Evolutionary conservation across 1,284 basidiomycete genomes (phyloP).

Genomic region (Peniophora sp.): DNA sequence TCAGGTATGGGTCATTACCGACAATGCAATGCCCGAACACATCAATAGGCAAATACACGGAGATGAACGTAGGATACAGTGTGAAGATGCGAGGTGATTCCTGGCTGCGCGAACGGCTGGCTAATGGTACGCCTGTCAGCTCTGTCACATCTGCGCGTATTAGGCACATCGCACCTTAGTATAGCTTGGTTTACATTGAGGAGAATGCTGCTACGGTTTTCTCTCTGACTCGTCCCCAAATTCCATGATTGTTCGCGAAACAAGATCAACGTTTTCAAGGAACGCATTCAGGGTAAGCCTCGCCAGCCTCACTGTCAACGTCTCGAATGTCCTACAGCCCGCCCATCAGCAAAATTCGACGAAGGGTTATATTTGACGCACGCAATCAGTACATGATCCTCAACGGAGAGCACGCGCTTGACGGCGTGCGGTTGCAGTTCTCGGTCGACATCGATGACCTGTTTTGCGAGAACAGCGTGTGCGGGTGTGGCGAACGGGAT

Average conservation of each 20-base stretch:
- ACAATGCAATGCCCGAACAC: too few relatives aligned
- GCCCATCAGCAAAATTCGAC: constrained; percentile 5
- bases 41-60: too few relatives aligned
- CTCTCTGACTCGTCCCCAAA: constrained; percentile 57
- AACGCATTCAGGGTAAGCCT: constrained; percentile 78
- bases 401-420: constrained; percentile 56
- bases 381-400: constrained; percentile 65
- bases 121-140: too few relatives aligned
- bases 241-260: constrained; percentile 73
- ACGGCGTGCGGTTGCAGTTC: constrained; percentile 79
- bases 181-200: too few relatives aligned
- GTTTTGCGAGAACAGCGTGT: constrained; percentile 73
- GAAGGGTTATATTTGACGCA: constrained; percentile 26
- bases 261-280: constrained; percentile 80
- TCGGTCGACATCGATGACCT: constrained; percentile 77
- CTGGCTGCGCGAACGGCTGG: too few relatives aligned
- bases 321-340: constrained; percentile 55
- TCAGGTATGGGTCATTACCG: too few relatives aligned
- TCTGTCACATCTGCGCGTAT: too few relatives aligned
- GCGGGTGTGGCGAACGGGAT: constrained; percentile 69
- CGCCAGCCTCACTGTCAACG: constrained; percentile 75
- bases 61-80: too few relatives aligned
- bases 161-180: too few relatives aligned
- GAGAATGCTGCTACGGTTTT: not conserved
- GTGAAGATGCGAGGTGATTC: too few relatives aligned